Conservation (phyloP, 805 yeast genomes). For the Metschnikowia chrysomelidarum region DNA sequence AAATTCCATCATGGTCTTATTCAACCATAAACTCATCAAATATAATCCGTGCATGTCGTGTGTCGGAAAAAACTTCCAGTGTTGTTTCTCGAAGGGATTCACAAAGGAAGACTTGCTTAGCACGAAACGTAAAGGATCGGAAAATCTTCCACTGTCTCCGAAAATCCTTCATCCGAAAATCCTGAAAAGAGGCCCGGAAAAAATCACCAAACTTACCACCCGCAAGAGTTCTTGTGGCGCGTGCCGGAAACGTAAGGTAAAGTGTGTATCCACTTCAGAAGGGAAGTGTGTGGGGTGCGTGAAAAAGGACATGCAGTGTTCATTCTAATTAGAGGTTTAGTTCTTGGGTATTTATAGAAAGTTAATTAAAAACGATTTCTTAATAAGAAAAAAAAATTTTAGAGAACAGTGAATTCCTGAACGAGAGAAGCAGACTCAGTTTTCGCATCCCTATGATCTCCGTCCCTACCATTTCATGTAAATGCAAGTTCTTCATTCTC, state of each 20-base stretch:
- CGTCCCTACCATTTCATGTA: too few species aligned
- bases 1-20: slow-evolving; percentile 19
- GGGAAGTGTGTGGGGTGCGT: slow-evolving; percentile 41
- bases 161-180: neutral
- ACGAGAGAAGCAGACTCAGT: too few species aligned
- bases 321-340: too few species aligned
- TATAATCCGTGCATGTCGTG: slow-evolving; percentile 59
- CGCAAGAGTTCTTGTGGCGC: slow-evolving; percentile 39
- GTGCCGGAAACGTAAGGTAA: slow-evolving; percentile 44
- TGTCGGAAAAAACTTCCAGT: slow-evolving; percentile 40
- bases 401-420: too few species aligned
- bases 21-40: slow-evolving; percentile 40
- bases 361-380: too few species aligned
- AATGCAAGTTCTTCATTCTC: too few species aligned
- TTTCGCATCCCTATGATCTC: too few species aligned
- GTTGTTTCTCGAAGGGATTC: slow-evolving; percentile 63
- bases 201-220: slow-evolving; percentile 6
- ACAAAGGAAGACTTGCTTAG: slow-evolving; percentile 58
- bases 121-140: slow-evolving; percentile 23
- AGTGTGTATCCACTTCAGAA: slow-evolving; percentile 34
- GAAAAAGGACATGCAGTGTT: slow-evolving; percentile 37
- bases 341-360: too few species aligned
- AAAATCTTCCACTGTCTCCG: slow-evolving; percentile 1
- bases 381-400: too few species aligned
- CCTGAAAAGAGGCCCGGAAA: slow-evolving; percentile 1